Evolutionary conservation across 2,329 filamentous ascomycete genomes (phyloP).

Genomic region (Monilinia aucupariae): DNA sequence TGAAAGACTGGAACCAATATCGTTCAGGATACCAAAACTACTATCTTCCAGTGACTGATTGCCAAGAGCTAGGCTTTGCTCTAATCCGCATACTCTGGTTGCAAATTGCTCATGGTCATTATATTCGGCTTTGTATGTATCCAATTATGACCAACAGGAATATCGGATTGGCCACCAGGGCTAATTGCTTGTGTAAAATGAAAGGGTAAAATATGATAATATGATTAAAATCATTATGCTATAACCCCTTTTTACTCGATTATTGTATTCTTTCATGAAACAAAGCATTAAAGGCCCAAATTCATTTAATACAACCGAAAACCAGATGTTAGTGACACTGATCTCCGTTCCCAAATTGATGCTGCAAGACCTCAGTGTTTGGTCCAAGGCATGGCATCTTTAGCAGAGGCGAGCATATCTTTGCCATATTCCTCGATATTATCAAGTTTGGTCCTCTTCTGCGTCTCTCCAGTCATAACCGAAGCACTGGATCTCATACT

Average conservation of each 20-base stretch:
- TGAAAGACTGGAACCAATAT: rapidly evolving
- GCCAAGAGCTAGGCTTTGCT: neutral
- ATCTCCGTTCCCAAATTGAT: rapidly evolving
- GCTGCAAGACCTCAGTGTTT: neutral
- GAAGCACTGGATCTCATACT: neutral
- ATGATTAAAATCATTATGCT: no score
- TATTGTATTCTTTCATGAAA: no score
- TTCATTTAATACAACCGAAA: no score
- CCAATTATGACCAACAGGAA: no score
- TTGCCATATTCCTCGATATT: constrained; percentile 7
- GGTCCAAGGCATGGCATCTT: neutral
- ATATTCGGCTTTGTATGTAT: neutral
- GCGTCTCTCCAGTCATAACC: neutral
- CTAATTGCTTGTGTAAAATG: no score
- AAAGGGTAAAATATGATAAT: no score
- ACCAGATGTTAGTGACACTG: neutral
- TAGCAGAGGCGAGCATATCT: neutral
- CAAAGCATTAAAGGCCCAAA: no score
- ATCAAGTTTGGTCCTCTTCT: neutral
- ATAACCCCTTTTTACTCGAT: no score
- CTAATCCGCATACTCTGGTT: no score
- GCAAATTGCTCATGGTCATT: no score
- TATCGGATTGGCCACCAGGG: neutral
- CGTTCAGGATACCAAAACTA: neutral
- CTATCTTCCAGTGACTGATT: neutral